phyloP scores from a whole-genome alignment of 2,329 filamentous ascomycete genomes.

The Sclerotinia trifoliorum region DNA sequence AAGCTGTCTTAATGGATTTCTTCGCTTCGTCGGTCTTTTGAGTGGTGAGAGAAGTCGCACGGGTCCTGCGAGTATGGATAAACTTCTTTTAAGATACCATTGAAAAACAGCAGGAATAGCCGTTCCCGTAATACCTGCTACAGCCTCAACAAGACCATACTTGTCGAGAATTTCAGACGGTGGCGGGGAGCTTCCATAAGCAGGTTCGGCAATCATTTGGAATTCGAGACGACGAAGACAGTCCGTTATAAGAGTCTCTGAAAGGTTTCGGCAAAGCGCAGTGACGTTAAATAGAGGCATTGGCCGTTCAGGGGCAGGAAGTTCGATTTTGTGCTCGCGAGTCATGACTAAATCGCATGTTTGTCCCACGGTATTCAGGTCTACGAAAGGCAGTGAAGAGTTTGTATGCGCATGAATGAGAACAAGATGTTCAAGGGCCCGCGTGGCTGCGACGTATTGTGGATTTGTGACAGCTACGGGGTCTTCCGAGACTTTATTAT shows the following conservation, averaged over 20 bases:
- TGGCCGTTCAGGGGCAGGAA: neutral
- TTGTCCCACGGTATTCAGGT: neutral
- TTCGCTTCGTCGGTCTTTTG: neutral
- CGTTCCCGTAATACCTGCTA: conserved; percentile 18
- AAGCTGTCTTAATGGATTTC: neutral
- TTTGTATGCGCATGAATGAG: conserved; percentile 9
- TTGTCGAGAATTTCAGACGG: neutral
- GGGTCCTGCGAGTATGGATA: neutral
- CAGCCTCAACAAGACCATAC: neutral
- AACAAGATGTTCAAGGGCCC: conserved; percentile 17
- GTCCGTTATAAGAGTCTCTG: conserved; percentile 17
- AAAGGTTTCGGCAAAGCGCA: conserved; percentile 13
- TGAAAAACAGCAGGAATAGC: conserved; percentile 5
- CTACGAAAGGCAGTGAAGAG: neutral
- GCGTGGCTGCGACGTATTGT: conserved; percentile 19
- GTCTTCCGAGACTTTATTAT: neutral
- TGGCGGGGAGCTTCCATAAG: neutral
- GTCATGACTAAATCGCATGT: conserved; percentile 14
- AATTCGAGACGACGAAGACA: conserved; percentile 14
- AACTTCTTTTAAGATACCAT: neutral
- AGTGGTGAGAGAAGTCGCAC: neutral
- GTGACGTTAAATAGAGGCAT: neutral
- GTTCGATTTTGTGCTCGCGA: neutral
- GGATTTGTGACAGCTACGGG: conserved; percentile 20
- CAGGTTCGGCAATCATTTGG: conserved; percentile 1